Base-by-base conservation (phyloP, 2,329 filamentous ascomycete species). In the Epichloe gansuensis region DNA sequence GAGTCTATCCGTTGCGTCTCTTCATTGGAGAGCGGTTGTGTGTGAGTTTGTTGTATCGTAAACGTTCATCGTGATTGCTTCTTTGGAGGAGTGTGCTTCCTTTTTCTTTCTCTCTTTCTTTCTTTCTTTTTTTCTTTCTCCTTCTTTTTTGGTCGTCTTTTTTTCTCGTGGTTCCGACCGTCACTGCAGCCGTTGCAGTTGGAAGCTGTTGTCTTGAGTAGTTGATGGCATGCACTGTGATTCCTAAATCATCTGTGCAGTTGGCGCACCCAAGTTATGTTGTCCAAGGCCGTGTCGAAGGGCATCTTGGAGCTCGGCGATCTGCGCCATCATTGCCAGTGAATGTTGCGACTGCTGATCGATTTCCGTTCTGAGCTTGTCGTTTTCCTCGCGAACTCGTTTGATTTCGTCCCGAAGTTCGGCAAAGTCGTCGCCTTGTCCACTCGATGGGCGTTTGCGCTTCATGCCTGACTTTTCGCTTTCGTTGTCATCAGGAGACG, bases 371-470 rank as follows among this genome's bases (percentile, higher is more conserved):
- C 71, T 72, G 46, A 83, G 69, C 58, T 82, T 78, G 56, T 80
- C 72, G 54, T 84, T 82, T 63, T 87, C 83, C 45, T 71, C 71
- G n/a, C 77, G 75, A 38, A 88, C 68, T 36, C 82, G 75, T 67
- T 85, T 86, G 55, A 85, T 68, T 62, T 87, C 82, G 46, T 80
- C 75, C 21, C 78, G 79, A 35, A 87, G 69, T 44, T 78, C 76
- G 17, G 66, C 68, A 3, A 85, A 64, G 40, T 78, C 76, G 44
- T 72, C 69, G 1, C 58, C 56, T n/a, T 58, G 59, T n/a, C 57
- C 64, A 41, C 64, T 70, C 2, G 56, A 55, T 38, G 61, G 59
- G 9, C 68, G 66, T 64, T 77, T 78, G 56, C 76, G 72, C 67
- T 77, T 79, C 53, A 64, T 62, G 46, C 71, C 68, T 2, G 65